Conservation (phyloP, 2,329 filamentous ascomycete species). For the Fusarium sp. region DNA sequence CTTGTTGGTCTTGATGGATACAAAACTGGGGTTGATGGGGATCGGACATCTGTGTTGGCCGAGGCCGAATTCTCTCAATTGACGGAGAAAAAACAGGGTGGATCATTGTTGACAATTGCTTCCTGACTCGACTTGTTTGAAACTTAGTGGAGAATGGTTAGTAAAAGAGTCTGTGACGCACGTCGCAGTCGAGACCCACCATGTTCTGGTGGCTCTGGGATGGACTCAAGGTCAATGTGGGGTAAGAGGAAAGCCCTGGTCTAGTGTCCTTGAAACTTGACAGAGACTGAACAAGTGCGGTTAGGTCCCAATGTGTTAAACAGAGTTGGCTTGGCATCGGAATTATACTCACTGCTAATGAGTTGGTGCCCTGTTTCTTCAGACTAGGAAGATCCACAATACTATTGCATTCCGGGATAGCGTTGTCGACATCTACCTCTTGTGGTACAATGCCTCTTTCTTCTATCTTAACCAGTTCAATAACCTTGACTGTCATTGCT, state of each 20-base stretch:
- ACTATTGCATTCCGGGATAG: no score
- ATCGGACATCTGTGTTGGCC: background rate
- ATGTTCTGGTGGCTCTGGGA: background rate
- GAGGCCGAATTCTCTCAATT: background rate
- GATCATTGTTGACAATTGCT: background rate
- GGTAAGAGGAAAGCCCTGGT: background rate
- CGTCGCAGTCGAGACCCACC: background rate
- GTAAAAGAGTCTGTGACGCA: background rate
- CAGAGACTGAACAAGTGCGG: no score
- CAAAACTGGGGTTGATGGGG: background rate
- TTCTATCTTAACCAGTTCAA: no score
- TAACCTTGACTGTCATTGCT: no score
- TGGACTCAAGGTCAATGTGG: background rate
- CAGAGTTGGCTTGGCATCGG: no score
- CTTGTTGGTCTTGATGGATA: background rate
- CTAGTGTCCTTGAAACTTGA: no score
- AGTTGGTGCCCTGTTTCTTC: no score
- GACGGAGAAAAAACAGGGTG: background rate
- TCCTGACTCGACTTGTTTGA: background rate
- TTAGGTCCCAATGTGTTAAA: no score
- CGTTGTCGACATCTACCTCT: no score
- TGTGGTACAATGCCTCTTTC: no score
- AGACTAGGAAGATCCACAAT: no score
- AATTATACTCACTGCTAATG: no score
- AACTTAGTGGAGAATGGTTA: background rate